Evolutionary conservation across 2,329 filamentous ascomycete species (phyloP).

Genomic region (Alternaria dauci): DNA sequence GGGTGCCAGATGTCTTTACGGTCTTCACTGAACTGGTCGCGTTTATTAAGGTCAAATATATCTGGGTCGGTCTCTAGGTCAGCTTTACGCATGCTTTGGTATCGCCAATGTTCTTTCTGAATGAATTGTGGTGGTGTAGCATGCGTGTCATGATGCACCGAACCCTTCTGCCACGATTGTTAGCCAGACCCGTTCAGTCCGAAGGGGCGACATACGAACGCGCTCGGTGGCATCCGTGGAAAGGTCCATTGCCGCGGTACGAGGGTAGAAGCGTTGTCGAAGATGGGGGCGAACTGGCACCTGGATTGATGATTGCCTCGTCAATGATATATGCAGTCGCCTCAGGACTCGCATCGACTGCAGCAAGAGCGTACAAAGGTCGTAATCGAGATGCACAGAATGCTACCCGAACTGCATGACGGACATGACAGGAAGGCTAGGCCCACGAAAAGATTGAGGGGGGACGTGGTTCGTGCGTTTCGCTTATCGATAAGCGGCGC

Average conservation of each 20-base stretch:
- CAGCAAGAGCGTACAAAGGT: neutral
- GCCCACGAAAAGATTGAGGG: constrained; percentile 6
- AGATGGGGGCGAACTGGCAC: neutral
- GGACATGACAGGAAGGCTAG: neutral
- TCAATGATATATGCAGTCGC: constrained; percentile 4
- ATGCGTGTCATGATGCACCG: constrained; percentile 49
- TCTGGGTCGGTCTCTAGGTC: constrained; percentile 61
- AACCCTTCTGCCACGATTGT: constrained; percentile 29
- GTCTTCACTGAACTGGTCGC: constrained; percentile 44
- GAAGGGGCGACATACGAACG: constrained; percentile 44
- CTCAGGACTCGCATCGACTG: constrained; percentile 10
- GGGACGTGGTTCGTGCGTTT: constrained; percentile 1
- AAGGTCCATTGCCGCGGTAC: constrained; percentile 31
- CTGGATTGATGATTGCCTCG: neutral
- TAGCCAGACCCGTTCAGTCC: constrained; percentile 32
- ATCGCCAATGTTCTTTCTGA: constrained; percentile 53
- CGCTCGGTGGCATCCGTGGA: constrained; percentile 36
- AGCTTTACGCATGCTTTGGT: constrained; percentile 65
- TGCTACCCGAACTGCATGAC: too few relatives aligned
- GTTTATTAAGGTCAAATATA: constrained; percentile 54
- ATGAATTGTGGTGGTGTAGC: constrained; percentile 48
- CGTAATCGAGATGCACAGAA: neutral
- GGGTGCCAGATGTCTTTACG: constrained; percentile 38
- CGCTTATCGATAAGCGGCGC: constrained; percentile 21
- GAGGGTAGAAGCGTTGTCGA: neutral